Percentiles rank a stretch among this genome's conserved stretches.
Evolutionary conservation across 2,329 filamentous ascomycete species (phyloP).

Genomic region (Blastomyces percursus): DNA sequence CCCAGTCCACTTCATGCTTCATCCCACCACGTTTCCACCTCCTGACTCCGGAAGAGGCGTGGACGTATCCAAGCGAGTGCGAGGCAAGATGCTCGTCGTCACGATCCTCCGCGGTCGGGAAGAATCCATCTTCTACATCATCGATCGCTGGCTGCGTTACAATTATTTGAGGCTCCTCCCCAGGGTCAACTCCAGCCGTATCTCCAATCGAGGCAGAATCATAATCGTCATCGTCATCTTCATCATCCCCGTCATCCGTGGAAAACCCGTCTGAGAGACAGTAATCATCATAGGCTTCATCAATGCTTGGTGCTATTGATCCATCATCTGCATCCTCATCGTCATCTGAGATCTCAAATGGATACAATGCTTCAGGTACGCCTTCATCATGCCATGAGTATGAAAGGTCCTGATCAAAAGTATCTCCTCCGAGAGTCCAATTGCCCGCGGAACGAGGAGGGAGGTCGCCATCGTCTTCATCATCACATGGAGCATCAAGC

Average conservation of each 20-base stretch:
- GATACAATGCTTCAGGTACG: constrained; percentile 28
- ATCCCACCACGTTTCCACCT: constrained; percentile 60
- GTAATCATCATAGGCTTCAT: constrained; percentile 32
- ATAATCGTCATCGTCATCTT: constrained; percentile 44
- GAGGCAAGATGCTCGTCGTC: constrained; percentile 72
- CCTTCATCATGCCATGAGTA: constrained; percentile 32
- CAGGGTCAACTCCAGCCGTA: constrained; percentile 63
- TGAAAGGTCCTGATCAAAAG: constrained; percentile 22
- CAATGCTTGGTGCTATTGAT: constrained; percentile 28
- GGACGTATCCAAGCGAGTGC: constrained; percentile 69
- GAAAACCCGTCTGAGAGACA: constrained; percentile 37
- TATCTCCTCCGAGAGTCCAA: constrained; percentile 18
- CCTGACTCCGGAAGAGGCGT: constrained; percentile 81
- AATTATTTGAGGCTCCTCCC: constrained; percentile 63
- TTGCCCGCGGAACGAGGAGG: constrained; percentile 37
- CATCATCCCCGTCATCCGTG: constrained; percentile 43
- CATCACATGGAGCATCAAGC: constrained; percentile 57
- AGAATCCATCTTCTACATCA: constrained; percentile 73
- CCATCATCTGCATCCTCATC: constrained; percentile 39
- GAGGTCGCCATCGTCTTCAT: constrained; percentile 35
- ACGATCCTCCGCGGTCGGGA: constrained; percentile 63
- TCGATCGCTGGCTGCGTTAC: constrained; percentile 89
- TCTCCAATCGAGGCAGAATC: constrained; percentile 55
- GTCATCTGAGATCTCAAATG: constrained; percentile 45
- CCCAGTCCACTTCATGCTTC: constrained; percentile 92